Percentiles rank a stretch among this genome's conserved stretches.
phyloP scores from a whole-genome alignment of 2,329 filamentous ascomycete species.

The Fusarium hainanense region DNA sequence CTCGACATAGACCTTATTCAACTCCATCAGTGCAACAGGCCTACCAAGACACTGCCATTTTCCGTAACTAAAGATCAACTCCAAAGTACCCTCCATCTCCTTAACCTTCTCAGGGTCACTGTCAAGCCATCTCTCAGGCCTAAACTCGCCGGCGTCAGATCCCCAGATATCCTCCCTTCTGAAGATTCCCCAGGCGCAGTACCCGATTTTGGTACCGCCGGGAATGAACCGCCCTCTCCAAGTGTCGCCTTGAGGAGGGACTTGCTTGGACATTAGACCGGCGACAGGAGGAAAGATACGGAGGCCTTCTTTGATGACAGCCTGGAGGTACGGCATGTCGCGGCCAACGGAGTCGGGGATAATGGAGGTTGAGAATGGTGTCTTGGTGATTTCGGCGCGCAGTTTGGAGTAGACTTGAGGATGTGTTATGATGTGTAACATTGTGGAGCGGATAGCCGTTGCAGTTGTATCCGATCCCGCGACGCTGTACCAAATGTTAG shows the following conservation, averaged over 20 bases:
- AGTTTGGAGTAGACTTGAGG: conserved; percentile 60
- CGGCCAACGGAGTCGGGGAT: conserved; percentile 51
- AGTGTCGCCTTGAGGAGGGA: conserved; percentile 46
- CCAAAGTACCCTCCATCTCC: conserved; percentile 52
- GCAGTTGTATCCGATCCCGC: conserved; percentile 70
- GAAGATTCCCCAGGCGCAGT: conserved; percentile 52
- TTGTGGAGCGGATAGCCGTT: conserved; percentile 62
- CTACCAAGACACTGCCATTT: conserved; percentile 54
- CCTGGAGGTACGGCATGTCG: conserved; percentile 57
- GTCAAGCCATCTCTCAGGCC: conserved; percentile 54
- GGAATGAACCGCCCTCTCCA: conserved; percentile 50
- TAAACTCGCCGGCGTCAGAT: conserved; percentile 49
- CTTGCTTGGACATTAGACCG: conserved; percentile 53
- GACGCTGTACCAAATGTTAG: conserved; percentile 47
- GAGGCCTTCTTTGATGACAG: conserved; percentile 62
- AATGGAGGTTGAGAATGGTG: conserved; percentile 29
- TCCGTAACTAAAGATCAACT: conserved; percentile 55
- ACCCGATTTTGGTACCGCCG: conserved; percentile 49
- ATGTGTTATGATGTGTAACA: conserved; percentile 64
- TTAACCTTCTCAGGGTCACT: conserved; percentile 45
- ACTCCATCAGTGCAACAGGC: conserved; percentile 53
- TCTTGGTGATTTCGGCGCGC: conserved; percentile 45
- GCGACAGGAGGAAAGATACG: conserved; percentile 53
- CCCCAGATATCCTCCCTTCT: conserved; percentile 51
- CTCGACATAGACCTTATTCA: conserved; percentile 57